A percentile compares a stretch with the other conserved stretches of the same genome.
Conservation (phyloP, 2,329 filamentous ascomycete genomes). For the Cytospora chrysosperma region DNA sequence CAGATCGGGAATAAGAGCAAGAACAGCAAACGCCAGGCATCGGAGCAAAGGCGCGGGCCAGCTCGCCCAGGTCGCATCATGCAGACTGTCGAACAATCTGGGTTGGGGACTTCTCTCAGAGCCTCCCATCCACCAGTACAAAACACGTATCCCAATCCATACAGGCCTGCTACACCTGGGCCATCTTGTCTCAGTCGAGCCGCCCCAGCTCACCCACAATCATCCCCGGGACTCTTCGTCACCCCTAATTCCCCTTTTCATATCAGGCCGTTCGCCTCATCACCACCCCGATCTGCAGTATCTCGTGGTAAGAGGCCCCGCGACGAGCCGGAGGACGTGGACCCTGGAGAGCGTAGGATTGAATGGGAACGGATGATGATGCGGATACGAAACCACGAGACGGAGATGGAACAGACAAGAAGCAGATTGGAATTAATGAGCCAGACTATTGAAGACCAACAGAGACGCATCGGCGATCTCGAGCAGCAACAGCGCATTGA, state of each 20-base stretch:
- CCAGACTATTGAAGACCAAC: slow-evolving; percentile 1
- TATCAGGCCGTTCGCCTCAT: neutral
- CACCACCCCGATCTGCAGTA: neutral
- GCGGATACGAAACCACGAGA: neutral
- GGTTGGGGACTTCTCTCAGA: neutral
- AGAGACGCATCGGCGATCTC: slow-evolving; percentile 7
- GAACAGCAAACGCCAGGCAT: neutral
- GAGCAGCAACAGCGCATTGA: neutral
- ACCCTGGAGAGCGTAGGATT: neutral
- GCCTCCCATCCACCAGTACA: neutral
- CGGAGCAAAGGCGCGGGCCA: slow-evolving; percentile 1
- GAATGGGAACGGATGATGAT: slow-evolving; percentile 8
- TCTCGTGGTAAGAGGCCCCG: neutral
- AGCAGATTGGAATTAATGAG: neutral
- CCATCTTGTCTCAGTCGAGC: neutral
- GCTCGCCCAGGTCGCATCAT: slow-evolving; percentile 8
- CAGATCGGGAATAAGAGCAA: neutral
- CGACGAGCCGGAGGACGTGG: neutral
- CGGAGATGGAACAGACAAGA: slow-evolving; percentile 3
- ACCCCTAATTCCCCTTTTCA: neutral
- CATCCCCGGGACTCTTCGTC: neutral
- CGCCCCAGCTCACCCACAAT: neutral
- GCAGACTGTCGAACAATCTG: neutral
- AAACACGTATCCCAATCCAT: neutral
- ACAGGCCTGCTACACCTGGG: slow-evolving; percentile 1